Conservation (phyloP, 2,329 filamentous ascomycete genomes). For the Ceratocystis eucalypticola region DNA sequence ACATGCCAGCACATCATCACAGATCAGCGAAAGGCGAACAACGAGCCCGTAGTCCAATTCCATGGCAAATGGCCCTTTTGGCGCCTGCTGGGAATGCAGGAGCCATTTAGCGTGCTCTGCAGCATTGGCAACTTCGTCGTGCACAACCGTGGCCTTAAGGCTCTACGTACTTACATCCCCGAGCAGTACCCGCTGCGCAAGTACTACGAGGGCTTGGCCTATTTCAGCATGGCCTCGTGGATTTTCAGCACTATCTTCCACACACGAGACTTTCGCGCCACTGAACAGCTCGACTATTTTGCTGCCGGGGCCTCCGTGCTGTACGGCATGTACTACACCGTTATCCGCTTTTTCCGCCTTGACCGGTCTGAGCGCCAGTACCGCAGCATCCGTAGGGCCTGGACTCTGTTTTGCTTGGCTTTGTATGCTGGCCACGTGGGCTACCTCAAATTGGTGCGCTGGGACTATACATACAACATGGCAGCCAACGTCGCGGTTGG, state of each 20-base stretch:
- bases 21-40: slow-evolving; percentile 48
- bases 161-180: slow-evolving; percentile 58
- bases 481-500: slow-evolving; percentile 78
- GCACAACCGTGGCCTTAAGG: slow-evolving; percentile 62
- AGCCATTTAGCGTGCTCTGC: slow-evolving; percentile 87
- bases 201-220: slow-evolving; percentile 70
- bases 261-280: slow-evolving; percentile 68
- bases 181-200: slow-evolving; percentile 58
- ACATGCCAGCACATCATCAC: slow-evolving; percentile 92
- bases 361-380: slow-evolving; percentile 41
- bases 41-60: slow-evolving; percentile 69
- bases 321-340: slow-evolving; percentile 79
- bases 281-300: slow-evolving; percentile 94
- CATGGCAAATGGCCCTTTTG: slow-evolving; percentile 98
- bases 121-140: slow-evolving; percentile 82
- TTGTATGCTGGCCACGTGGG: slow-evolving; percentile 65
- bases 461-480: slow-evolving; percentile 99
- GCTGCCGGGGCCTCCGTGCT: slow-evolving; percentile 79
- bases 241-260: slow-evolving; percentile 84
- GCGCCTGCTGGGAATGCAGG: slow-evolving; percentile 82
- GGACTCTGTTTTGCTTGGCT: slow-evolving; percentile 58
- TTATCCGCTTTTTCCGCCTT: slow-evolving; percentile 69
- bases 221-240: slow-evolving; percentile 74
- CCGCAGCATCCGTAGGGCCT: slow-evolving; percentile 48
- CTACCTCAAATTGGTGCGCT: slow-evolving; percentile 73